phyloP scores from a whole-genome alignment of 257 asterid genomes.

The Mentha longifolia region DNA sequence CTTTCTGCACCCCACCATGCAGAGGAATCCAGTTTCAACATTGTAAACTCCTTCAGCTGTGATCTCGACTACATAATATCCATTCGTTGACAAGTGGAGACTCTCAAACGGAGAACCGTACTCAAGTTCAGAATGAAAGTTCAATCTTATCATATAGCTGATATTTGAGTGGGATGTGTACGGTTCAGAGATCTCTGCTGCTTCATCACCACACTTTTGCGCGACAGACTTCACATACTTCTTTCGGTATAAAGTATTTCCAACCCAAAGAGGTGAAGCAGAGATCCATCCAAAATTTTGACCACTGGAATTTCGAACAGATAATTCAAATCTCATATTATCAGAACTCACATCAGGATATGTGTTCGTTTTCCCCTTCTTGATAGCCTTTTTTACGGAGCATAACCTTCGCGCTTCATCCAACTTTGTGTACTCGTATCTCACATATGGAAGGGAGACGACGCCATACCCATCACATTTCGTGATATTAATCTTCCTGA shows the following conservation, averaged over 20 bases:
- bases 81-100: no score
- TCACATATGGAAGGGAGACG: constrained; percentile 32
- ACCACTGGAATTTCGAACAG: neutral
- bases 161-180: no score
- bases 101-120: no score
- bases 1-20: no score
- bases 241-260: neutral
- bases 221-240: neutral
- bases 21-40: no score
- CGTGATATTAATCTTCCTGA: constrained; percentile 35
- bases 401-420: constrained; percentile 43
- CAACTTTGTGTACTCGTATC: constrained; percentile 58
- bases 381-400: constrained; percentile 18
- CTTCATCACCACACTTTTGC: no score
- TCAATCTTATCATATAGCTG: no score
- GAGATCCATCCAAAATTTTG: neutral
- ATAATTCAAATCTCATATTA: constrained; percentile 21
- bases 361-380: constrained; percentile 20
- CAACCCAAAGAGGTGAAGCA: constrained; percentile 4
- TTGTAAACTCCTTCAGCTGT: no score
- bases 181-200: no score
- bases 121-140: no score
- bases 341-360: constrained; percentile 55
- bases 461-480: constrained; percentile 13
- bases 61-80: no score